Conservation (phyloP, 257 asterid genomes). For the Solanum tarapatanum region DNA sequence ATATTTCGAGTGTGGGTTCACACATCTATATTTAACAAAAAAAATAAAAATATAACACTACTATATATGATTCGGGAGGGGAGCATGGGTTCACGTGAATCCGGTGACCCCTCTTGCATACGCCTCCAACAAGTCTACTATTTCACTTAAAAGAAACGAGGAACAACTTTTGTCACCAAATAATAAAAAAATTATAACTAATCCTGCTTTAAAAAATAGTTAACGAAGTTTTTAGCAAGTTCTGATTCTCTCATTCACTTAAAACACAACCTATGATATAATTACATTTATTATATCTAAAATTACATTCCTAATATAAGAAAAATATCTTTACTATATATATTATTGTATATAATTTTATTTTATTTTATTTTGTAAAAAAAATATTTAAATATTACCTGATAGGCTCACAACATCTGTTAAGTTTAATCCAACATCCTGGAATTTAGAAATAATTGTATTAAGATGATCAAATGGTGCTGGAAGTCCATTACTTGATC, state of each 20-base stretch:
- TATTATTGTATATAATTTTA: background rate
- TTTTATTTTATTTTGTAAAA: too few relatives aligned
- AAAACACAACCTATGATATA: too few relatives aligned
- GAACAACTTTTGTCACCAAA: background rate
- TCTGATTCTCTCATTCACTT: too few relatives aligned
- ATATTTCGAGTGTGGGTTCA: too few relatives aligned
- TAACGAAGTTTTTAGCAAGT: background rate
- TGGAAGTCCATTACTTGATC: slow-evolving; percentile 48
- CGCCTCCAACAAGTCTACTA: background rate
- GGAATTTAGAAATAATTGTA: slow-evolving; percentile 35
- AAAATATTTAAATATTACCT: slow-evolving; percentile 16
- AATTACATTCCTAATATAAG: background rate
- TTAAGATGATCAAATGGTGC: slow-evolving; percentile 51
- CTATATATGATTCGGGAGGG: too few relatives aligned
- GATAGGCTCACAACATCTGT: slow-evolving; percentile 68
- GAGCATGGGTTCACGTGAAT: too few relatives aligned
- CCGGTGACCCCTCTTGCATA: too few relatives aligned
- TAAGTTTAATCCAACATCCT: slow-evolving; percentile 39
- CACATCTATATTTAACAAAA: too few relatives aligned
- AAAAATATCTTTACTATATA: too few relatives aligned
- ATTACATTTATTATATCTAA: too few relatives aligned
- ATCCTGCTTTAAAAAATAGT: background rate
- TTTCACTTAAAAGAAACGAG: background rate
- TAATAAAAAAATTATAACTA: background rate
- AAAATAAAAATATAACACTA: too few relatives aligned